phyloP scores from a whole-genome alignment of 805 yeast genomes.

The Candida michaelii region DNA sequence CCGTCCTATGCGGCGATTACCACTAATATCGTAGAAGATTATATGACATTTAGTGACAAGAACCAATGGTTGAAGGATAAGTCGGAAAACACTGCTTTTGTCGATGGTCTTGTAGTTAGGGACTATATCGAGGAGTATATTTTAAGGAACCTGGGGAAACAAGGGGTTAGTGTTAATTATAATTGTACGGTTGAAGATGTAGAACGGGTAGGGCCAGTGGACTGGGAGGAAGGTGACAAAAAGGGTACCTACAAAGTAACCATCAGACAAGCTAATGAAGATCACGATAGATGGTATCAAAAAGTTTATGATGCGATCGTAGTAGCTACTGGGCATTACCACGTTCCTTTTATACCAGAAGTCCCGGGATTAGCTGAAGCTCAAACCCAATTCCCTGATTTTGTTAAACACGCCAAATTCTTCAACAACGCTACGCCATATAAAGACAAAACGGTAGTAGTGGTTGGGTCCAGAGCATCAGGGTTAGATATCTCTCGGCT shows the following conservation, averaged over 20 bases:
- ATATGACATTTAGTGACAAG: slow-evolving; percentile 55
- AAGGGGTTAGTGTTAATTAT: background rate
- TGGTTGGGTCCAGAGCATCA: slow-evolving; percentile 75
- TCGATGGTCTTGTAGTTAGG: background rate
- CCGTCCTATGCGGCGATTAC: slow-evolving; percentile 65
- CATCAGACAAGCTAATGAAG: slow-evolving; percentile 16
- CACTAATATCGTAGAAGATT: slow-evolving; percentile 61
- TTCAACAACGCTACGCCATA: slow-evolving; percentile 26
- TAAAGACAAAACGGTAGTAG: slow-evolving; percentile 45
- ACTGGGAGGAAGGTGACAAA: too few species aligned
- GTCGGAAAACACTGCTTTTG: background rate
- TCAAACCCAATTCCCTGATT: slow-evolving; percentile 20
- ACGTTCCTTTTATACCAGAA: slow-evolving; percentile 35
- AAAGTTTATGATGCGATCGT: slow-evolving; percentile 35
- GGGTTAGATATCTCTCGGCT: slow-evolving; percentile 74
- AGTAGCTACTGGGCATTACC: slow-evolving; percentile 40
- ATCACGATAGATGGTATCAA: slow-evolving; percentile 9
- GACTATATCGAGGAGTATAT: background rate
- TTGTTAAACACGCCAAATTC: slow-evolving; percentile 34
- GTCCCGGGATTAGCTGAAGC: slow-evolving; percentile 32
- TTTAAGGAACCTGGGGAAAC: background rate
- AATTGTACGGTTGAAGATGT: background rate
- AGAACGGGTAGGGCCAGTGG: background rate
- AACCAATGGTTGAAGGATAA: slow-evolving; percentile 7
- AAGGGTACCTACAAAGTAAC: slow-evolving; percentile 9